Evolutionary conservation across 1,139 yeast species (phyloP), one percentile per base, ranked within the genome.

Genomic region (Arxiozyma heterogenica): DNA sequence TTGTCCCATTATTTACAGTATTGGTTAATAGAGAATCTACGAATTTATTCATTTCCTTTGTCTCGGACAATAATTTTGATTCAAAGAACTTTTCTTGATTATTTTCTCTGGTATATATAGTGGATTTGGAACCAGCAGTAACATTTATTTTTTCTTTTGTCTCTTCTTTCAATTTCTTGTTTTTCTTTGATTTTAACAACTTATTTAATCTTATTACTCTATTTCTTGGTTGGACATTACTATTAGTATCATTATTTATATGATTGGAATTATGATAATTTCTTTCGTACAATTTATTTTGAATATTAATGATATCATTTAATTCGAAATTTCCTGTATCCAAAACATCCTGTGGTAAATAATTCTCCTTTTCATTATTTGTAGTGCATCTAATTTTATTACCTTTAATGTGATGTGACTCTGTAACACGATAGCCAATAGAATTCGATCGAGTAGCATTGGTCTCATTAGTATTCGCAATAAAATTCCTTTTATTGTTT

Each of bases 271-370:
- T 49, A 34, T 43, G 45, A 46, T 49, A 45, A 58, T 52, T 63
- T 55, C 70, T 58, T 54, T 66, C 68, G 48, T 59, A 67, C 18
- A 67, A 59, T 45, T 65, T 62, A 50, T 60, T 63, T 54, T 67
- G 70, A 43, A 67, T 65, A 9, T 58, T 57, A 1, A 68, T 61
- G 17, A 67, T 66, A 22, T 61, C 58, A 41, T 56, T 54, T 41
- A 67, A 54, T 47, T 64, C 61, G 51, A 61, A 65, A 7, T 59
- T 54, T n/a, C 61, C 58, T n/a, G 58, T 56, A 11, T 61, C 60
- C 18, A 67, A 48, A 1, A 64, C 63, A 23, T 58, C 55, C 45
- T 55, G 57, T 7, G 70, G 68, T 47, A 67, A 54, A 12, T 58
- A 49, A 53, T 67, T 67, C 34, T 56, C 54, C 22, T 54, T 46